These are phyloP conservation scores for Aspergillus melleus DNA, from an alignment of 2,329 filamentous ascomycete genomes.

Conservation along the genomic window DNA sequence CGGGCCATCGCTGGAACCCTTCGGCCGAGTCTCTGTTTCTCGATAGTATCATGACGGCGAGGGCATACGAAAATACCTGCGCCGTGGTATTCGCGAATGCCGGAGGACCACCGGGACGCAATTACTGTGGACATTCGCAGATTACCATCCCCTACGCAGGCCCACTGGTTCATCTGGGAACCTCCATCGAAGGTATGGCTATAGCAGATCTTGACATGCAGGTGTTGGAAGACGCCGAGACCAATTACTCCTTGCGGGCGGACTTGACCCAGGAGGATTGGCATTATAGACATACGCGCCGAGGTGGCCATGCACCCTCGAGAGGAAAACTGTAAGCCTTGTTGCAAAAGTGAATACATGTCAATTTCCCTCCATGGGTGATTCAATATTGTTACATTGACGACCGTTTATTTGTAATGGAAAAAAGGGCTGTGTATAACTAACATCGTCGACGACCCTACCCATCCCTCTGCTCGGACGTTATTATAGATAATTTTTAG, in stretches of 20 bases:
- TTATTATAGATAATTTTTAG: no score
- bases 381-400: no score
- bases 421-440: no score
- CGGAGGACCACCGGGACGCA: conserved; percentile 51
- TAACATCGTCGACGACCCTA: no score
- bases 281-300: conserved; percentile 10
- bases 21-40: conserved; percentile 52
- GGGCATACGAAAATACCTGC: conserved; percentile 59
- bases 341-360: no score
- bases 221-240: conserved; percentile 42
- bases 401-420: no score
- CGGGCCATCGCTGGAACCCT: conserved; percentile 50
- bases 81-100: conserved; percentile 58
- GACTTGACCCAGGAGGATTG: conserved; percentile 13
- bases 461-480: no score
- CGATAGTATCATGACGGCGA: conserved; percentile 50
- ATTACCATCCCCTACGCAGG: conserved; percentile 55
- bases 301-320: not conserved
- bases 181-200: conserved; percentile 54
- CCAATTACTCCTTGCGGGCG: conserved; percentile 43
- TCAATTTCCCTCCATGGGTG: no score
- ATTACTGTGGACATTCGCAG: conserved; percentile 55
- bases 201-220: conserved; percentile 52
- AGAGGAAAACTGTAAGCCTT: not conserved
- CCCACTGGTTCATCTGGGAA: conserved; percentile 47